Conservation (phyloP, 257 asterid genomes). For the Solanum dulcamara region DNA sequence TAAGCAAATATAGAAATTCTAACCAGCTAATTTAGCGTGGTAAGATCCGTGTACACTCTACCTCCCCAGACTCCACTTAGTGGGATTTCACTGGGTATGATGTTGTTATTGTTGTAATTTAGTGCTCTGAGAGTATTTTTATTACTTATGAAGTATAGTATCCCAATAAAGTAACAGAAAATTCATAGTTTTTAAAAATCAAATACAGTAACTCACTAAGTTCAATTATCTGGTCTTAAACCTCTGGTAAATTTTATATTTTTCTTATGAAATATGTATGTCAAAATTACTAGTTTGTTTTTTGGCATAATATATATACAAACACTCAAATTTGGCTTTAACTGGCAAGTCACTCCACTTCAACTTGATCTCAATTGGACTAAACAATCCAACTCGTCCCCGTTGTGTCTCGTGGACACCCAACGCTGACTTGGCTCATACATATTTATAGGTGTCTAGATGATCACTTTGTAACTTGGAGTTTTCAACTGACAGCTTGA, state of each 20-base stretch:
- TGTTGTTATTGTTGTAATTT: too few relatives aligned
- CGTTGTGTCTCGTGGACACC: not conserved
- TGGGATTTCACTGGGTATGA: too few relatives aligned
- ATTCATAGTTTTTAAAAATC: not conserved
- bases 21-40: not conserved
- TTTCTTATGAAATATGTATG: not conserved
- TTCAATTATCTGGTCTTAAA: not conserved
- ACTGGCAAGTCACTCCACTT: not conserved
- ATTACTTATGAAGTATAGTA: not conserved
- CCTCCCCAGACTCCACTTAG: too few relatives aligned
- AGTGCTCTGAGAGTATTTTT: not conserved
- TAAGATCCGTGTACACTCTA: too few relatives aligned
- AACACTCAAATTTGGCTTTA: too few relatives aligned
- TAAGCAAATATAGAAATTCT: not conserved
- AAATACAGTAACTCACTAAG: not conserved
- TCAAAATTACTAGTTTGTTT: not conserved
- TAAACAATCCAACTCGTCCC: not conserved
- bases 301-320: too few relatives aligned
- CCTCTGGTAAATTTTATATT: not conserved
- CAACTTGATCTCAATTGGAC: not conserved
- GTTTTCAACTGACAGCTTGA: not conserved
- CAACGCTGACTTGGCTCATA: rapidly evolving
- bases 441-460: not conserved
- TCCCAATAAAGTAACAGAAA: not conserved
- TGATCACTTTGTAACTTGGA: not conserved